Evolutionary conservation across 177 flowering plant genomes (phyloP).

Genomic region (Vitis hybrid): DNA sequence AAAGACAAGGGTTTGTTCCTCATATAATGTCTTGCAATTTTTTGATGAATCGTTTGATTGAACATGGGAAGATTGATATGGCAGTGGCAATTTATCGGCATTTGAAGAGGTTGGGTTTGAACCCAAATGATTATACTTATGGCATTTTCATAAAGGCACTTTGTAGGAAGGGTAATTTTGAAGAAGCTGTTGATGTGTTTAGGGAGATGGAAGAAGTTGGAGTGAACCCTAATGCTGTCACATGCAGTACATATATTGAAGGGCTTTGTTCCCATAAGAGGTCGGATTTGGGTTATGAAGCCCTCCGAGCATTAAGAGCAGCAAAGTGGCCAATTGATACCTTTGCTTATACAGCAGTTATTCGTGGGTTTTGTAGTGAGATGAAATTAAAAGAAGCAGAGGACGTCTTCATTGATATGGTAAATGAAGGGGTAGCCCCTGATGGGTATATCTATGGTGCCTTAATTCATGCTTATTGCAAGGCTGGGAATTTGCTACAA

Average conservation of each 20-base stretch:
- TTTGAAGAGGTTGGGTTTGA: constrained; percentile 46
- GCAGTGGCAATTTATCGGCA: constrained; percentile 46
- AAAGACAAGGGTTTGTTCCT: constrained; percentile 39
- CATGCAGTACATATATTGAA: constrained; percentile 48
- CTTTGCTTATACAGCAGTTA: constrained; percentile 50
- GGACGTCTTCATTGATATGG: constrained; percentile 50
- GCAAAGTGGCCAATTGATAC: constrained; percentile 29
- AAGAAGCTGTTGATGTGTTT: constrained; percentile 48
- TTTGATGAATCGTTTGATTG: constrained; percentile 54
- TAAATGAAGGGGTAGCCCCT: constrained; percentile 41
- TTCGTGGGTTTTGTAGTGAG: constrained; percentile 68
- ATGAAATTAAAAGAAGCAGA: constrained; percentile 63
- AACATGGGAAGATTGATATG: constrained; percentile 38
- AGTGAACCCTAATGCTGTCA: constrained; percentile 42
- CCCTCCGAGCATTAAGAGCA: constrained; percentile 36
- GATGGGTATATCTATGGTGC: constrained; percentile 40
- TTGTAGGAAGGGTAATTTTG: constrained; percentile 45
- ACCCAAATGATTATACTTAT: constrained; percentile 63
- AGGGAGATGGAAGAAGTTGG: constrained; percentile 52
- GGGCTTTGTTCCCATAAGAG: constrained; percentile 48
- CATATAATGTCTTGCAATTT: constrained; percentile 55
- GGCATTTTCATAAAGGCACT: constrained; percentile 55
- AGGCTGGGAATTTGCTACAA: constrained; percentile 32
- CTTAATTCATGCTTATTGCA: constrained; percentile 55
- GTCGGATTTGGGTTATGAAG: constrained; percentile 38